A percentile compares a stretch with the other conserved stretches of the same genome.
Evolutionary conservation across 164 flowering plant species (phyloP).

Genomic region (Magnolia sinica): DNA sequence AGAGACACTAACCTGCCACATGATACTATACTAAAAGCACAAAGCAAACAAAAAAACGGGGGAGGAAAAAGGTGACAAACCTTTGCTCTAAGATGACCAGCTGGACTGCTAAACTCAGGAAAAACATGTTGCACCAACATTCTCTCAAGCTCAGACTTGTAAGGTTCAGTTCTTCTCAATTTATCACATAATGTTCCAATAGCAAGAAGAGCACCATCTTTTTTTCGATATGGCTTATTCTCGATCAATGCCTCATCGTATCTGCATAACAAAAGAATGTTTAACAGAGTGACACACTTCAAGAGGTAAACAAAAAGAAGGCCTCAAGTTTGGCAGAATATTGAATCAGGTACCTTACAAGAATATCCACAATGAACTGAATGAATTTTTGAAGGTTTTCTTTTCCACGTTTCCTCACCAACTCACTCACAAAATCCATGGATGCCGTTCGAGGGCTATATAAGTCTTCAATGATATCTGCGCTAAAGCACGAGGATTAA

Average conservation of each 20-base stretch:
- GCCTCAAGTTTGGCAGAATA: no score
- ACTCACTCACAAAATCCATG: conserved; percentile 97
- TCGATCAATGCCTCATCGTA: conserved; percentile 68
- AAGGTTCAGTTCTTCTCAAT: conserved; percentile 86
- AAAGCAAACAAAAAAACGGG: neutral
- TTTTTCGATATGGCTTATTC: conserved; percentile 79
- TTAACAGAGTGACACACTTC: neutral
- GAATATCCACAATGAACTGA: conserved; percentile 80
- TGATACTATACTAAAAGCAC: neutral
- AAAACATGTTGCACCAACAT: conserved; percentile 97
- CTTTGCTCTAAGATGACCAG: conserved; percentile 98
- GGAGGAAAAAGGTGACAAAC: conserved; percentile 23
- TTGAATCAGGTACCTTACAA: conserved; percentile 51
- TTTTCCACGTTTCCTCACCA: conserved; percentile 93
- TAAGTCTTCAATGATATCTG: conserved; percentile 97
- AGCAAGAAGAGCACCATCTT: conserved; percentile 99
- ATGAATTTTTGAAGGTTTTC: conserved; percentile 92
- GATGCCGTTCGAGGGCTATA: conserved; percentile 97
- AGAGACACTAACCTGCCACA: neutral
- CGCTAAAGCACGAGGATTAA: conserved; percentile 13
- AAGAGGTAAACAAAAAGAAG: neutral
- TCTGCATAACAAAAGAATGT: conserved; percentile 29
- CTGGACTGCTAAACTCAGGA: conserved; percentile 91
- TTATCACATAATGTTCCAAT: conserved; percentile 95
- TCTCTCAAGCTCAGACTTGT: conserved; percentile 87